Conservation (phyloP, 2,329 filamentous ascomycete species). For the Fusarium sp. region DNA sequence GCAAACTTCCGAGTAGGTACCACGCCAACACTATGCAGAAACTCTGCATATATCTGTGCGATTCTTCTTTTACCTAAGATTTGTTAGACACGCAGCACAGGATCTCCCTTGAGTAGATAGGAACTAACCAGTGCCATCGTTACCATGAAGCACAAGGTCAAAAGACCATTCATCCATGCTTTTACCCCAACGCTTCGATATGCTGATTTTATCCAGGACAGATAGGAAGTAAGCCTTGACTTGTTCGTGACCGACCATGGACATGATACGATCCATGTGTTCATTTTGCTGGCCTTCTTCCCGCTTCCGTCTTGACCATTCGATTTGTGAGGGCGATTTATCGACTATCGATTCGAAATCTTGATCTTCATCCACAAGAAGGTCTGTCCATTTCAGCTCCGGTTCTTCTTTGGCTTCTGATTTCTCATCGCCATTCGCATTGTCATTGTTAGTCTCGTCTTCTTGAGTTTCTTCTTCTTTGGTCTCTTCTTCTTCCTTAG, state of each 20-base stretch:
- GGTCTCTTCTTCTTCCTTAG: too few relatives aligned
- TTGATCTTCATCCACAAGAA: neutral
- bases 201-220: neutral
- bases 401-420: neutral
- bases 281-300: neutral
- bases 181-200: neutral
- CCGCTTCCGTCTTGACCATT: neutral
- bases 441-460: too few relatives aligned
- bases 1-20: neutral
- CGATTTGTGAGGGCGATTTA: neutral
- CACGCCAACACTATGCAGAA: neutral
- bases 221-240: constrained; percentile 1
- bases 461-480: neutral
- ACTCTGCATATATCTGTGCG: constrained; percentile 1
- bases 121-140: neutral
- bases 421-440: too few relatives aligned
- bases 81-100: neutral
- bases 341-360: neutral
- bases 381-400: neutral
- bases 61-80: neutral
- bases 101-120: neutral
- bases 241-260: neutral
- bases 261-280: neutral
- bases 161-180: neutral
- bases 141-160: neutral